Base-by-base conservation (phyloP, 2,329 filamentous ascomycete species). In the Fusarium mangiferae region DNA sequence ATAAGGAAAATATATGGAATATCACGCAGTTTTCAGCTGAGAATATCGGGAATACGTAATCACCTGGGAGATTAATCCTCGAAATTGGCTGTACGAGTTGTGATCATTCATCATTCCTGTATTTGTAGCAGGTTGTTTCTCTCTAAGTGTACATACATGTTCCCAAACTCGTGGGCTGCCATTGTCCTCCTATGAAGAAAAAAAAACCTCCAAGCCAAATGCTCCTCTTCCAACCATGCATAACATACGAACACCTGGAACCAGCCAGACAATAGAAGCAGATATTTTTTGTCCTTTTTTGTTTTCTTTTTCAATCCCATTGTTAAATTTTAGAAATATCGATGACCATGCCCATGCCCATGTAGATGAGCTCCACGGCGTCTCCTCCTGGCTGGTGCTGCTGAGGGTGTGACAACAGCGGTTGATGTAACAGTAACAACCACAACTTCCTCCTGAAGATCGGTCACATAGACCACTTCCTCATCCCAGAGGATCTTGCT, bases 401-500 rank as follows among this genome's bases (percentile, higher is more conserved):
- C 68, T 15, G 77, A 72, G 18, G 75, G 59, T 14, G 63, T 66
- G 30, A 67, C 65, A 28, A 77, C 62, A 36, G 76, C 77, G n/a
- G 78, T 78, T 13, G 81, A 78, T 33, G 81, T 79, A 17, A 80
- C 78, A 5, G 83, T 83, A n/a, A 84, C 80, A 1, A 86, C 86
- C 10, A 83, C 79, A 6, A 84, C 84, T 28, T 81, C 79, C 30
- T 83, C 82, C 20, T 82, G 77, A 33, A 84, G 79, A 62, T 85
- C 81, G 1, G 87, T 90, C 22, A 89, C 86, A 58, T 86, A 89
- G 35, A 90, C 85, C 9, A 86, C 77, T 51, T 88, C 84, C 81
- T 90, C 85, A 59, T 88, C 86, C 86, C 88, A 89, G 18, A 90
- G 79, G 28, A 92, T 85, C 81, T 91, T 87, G 70, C 84, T 85